These are phyloP conservation scores for Bullera alba DNA, from an alignment of 768 basidiomycete genomes.

Conservation along the genomic window DNA sequence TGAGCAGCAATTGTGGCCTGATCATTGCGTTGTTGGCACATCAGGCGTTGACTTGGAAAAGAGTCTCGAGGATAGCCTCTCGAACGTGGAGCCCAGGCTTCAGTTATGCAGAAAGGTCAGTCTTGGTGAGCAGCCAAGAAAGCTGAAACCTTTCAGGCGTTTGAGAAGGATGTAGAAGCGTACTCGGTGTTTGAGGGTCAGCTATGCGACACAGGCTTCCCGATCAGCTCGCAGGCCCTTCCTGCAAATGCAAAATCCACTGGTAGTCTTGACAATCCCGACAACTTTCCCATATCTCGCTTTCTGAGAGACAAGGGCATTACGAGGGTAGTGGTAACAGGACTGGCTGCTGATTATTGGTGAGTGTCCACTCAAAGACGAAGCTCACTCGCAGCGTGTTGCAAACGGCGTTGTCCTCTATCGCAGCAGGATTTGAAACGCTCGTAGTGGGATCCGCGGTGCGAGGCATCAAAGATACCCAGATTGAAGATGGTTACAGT, in stretches of 20 bases:
- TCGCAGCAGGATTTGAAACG: conserved; percentile 20
- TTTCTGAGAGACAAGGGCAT: conserved; percentile 47
- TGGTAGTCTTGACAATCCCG: conserved; percentile 52
- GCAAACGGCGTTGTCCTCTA: conserved; percentile 11
- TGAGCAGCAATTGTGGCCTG: conserved; percentile 68
- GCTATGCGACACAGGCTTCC: conserved; percentile 12
- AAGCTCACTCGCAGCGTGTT: conserved; percentile 9
- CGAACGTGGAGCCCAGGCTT: conserved; percentile 44
- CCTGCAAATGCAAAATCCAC: neutral
- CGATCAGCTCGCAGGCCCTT: neutral
- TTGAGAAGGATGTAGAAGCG: conserved; percentile 58
- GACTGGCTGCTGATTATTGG: conserved; percentile 72
- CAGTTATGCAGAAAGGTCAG: conserved; percentile 29
- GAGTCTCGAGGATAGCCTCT: conserved; percentile 52
- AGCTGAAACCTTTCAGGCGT: conserved; percentile 18
- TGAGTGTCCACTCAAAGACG: conserved; percentile 8
- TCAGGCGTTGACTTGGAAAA: conserved; percentile 59
- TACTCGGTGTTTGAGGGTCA: conserved; percentile 65
- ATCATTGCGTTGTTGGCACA: conserved; percentile 59
- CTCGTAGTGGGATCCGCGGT: conserved; percentile 17
- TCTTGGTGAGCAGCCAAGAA: neutral
- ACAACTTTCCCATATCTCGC: conserved; percentile 43
- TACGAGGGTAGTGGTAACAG: conserved; percentile 57
- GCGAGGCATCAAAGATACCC: conserved; percentile 15
- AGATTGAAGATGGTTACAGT: conserved; percentile 7